phyloP scores from a whole-genome alignment of 2,329 filamentous ascomycete species.

The Pseudogymnoascus sp. region DNA sequence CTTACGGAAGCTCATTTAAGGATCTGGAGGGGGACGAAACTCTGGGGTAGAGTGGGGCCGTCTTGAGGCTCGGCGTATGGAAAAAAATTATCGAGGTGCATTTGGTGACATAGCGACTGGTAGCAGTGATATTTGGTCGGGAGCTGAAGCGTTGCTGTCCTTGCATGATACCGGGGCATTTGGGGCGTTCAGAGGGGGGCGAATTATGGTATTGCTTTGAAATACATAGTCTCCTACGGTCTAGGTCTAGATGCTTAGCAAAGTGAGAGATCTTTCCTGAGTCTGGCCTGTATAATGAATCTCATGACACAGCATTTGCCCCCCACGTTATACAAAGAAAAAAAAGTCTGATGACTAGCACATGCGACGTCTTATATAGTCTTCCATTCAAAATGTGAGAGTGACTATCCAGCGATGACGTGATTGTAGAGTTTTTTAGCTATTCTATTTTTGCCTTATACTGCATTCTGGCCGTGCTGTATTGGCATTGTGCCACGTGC shows the following conservation, averaged over 20 bases:
- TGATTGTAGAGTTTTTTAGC: conserved; percentile 1
- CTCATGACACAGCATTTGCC: neutral
- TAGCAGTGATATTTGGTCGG: conserved; percentile 2
- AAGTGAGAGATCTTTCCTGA: conserved; percentile 1
- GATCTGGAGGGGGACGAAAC: conserved; percentile 5
- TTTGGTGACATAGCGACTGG: neutral
- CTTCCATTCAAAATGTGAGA: neutral
- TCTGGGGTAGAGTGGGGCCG: conserved; percentile 5
- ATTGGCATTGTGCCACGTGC: neutral
- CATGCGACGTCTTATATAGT: neutral
- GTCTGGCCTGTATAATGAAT: neutral
- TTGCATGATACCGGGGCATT: conserved; percentile 6
- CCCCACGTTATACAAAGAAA: neutral
- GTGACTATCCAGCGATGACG: neutral
- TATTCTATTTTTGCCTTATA: conserved; percentile 2
- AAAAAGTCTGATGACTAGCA: neutral
- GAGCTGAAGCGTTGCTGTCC: conserved; percentile 6
- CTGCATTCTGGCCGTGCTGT: neutral
- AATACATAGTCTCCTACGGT: neutral
- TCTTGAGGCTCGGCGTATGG: conserved; percentile 1
- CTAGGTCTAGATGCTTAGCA: neutral
- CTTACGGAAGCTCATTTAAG: neutral
- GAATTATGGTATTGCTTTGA: conserved; percentile 2
- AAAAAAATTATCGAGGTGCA: neutral
- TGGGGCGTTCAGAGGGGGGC: conserved; percentile 1